phyloP scores from a whole-genome alignment of 805 yeast genomes.

The Nakazawaea wyomingensis region DNA sequence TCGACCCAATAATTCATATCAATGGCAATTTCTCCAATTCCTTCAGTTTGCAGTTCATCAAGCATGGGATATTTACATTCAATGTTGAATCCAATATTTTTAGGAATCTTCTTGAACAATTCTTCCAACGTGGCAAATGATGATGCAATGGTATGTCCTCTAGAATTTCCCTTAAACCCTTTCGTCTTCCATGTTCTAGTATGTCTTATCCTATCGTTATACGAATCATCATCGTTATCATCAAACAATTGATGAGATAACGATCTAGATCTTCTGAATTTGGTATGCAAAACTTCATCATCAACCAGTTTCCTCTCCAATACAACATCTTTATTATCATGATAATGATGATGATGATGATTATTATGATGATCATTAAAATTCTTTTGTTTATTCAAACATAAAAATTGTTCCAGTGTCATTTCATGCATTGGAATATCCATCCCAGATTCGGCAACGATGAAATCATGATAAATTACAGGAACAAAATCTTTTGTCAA shows the following conservation, averaged over 20 bases:
- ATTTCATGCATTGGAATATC: conserved; percentile 94
- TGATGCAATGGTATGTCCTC: conserved; percentile 88
- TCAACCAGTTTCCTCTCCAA: conserved; percentile 24
- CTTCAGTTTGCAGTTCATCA: conserved; percentile 86
- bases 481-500: conserved; percentile 87
- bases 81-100: conserved; percentile 84
- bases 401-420: conserved; percentile 83
- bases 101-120: conserved; percentile 75
- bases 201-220: conserved; percentile 64
- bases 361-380: too few species aligned
- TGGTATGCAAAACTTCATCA: conserved; percentile 24
- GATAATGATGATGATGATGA: conserved; percentile 11
- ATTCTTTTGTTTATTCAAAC: conserved; percentile 31
- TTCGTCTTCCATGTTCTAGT: conserved; percentile 86
- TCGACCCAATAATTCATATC: conserved; percentile 88
- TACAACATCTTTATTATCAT: too few species aligned
- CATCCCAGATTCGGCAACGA: conserved; percentile 92
- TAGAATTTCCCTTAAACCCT: conserved; percentile 87
- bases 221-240: conserved; percentile 31
- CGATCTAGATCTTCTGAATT: conserved; percentile 31
- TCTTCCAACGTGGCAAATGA: conserved; percentile 86
- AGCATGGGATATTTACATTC: conserved; percentile 95
- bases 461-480: conserved; percentile 90
- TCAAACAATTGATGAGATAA: conserved; percentile 26
- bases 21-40: conserved; percentile 76